Conservation (phyloP, 139 green algal species). For the Chlamydomonas asymmetrica region DNA sequence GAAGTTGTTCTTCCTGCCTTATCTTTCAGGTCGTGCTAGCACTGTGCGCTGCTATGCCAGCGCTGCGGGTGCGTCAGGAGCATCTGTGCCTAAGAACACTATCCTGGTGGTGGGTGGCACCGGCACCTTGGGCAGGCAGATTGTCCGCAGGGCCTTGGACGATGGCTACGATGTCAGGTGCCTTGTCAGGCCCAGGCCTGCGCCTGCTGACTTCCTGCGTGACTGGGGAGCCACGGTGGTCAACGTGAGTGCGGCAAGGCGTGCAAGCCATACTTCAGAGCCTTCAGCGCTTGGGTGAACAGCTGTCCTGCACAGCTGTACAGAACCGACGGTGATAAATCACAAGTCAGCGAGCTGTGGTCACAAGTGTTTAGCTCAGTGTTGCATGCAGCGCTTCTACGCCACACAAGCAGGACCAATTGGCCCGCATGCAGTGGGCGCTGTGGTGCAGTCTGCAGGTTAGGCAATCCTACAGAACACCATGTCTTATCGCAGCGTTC, state of each 20-base stretch:
- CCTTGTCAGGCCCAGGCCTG: conserved; percentile 84
- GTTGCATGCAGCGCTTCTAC: no score
- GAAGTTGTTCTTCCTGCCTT: background rate
- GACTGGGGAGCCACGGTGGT: conserved; percentile 93
- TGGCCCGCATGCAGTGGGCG: no score
- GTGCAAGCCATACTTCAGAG: background rate
- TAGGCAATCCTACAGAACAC: no score
- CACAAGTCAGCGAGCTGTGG: no score
- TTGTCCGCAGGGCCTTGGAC: conserved; percentile 93
- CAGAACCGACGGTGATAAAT: no score
- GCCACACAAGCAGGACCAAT: no score
- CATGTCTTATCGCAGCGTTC: no score
- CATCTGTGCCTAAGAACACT: conserved; percentile 53
- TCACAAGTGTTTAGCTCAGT: no score
- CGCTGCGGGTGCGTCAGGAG: conserved; percentile 21
- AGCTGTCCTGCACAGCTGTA: no score
- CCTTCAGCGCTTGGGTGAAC: no score
- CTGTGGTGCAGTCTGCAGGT: no score
- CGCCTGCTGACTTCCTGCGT: conserved; percentile 96
- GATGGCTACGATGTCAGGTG: conserved; percentile 98
- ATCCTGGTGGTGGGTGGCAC: conserved; percentile 96
- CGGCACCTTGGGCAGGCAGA: conserved; percentile 94
- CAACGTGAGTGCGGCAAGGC: conserved; percentile 12
- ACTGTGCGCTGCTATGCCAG: background rate
- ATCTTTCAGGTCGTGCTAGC: background rate